Evolutionary conservation across 805 yeast genomes (phyloP), one percentile per base, ranked within the genome.

Genomic region (Kockiozyma suomiensis): DNA sequence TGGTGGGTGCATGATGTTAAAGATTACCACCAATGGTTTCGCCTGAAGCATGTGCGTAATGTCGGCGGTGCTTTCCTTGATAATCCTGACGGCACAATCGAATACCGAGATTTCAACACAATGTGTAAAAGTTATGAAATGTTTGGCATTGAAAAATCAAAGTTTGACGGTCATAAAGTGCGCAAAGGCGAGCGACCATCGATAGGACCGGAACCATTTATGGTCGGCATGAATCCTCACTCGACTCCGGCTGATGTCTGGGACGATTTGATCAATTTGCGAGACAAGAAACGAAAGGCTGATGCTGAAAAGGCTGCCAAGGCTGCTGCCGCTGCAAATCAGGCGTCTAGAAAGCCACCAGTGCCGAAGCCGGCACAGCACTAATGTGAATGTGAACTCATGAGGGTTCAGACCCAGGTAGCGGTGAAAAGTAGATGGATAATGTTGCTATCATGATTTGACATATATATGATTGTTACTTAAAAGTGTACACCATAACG

Each of bases 1-100:
- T 59, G 62, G 62, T 59, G 46, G 46, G 48, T 53, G 19, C 50
- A 58, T 28, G 58, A 58, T 26, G 12, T 17, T 12, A 30, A 17
- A 5, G 49, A 30, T 2, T 19, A 48, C 12, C 50, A 32, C 25
- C 53, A 45, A 40, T 33, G 42, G 45, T n/a, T 15, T 13, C 50
- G 50, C 4, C 35, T 58, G 13, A 43, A 58, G 15, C 25, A 46
- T 17, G 62, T 48, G 5, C 58, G 54, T 15, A 17, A 26, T 30
- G 8, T 4, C 41, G 54, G 54, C 21, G 62, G 62, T 17, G 50
- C 47, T 17, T 58, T 25, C 17, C 38, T 57, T 15, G 58, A 48
- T 12, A 12, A 52, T 7, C 41, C 49, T 3, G 58, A 40, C 32
- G 26, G 25, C 38, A 15, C 19, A 15, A 41, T 41, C 25, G 51